phyloP scores from a whole-genome alignment of 805 yeast species.

The Yamadazyma olivae region DNA sequence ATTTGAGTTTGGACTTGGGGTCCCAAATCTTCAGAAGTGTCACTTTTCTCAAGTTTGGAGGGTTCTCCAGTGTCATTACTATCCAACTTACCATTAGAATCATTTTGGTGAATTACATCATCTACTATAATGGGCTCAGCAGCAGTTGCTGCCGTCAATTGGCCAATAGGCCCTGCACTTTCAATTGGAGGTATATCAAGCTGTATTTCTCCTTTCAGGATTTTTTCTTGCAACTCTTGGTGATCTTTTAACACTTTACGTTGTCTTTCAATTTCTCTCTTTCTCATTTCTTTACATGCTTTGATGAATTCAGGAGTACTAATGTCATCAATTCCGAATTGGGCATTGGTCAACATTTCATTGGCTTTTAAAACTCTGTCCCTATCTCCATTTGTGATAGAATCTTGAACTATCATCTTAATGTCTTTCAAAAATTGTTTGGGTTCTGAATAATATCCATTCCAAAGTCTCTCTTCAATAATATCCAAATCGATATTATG shows the following conservation, averaged over 20 bases:
- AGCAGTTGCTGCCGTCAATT: background rate
- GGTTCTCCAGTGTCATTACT: no score
- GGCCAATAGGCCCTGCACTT: background rate
- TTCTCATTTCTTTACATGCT: conserved; percentile 72
- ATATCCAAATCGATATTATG: conserved; percentile 92
- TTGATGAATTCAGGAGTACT: conserved; percentile 65
- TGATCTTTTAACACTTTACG: conserved; percentile 39
- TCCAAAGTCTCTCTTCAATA: conserved; percentile 94
- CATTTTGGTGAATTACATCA: background rate
- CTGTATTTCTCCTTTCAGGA: conserved; percentile 1
- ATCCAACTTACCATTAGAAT: background rate
- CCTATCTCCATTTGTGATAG: conserved; percentile 71
- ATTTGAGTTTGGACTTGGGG: conserved; percentile 4
- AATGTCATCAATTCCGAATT: conserved; percentile 91
- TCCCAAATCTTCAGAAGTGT: background rate
- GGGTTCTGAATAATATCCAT: conserved; percentile 92
- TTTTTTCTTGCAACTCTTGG: conserved; percentile 9
- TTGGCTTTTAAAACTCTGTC: conserved; percentile 80
- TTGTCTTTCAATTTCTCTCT: conserved; percentile 60
- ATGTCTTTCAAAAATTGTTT: conserved; percentile 84
- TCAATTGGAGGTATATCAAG: background rate
- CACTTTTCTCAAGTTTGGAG: no score
- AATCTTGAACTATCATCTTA: conserved; percentile 78
- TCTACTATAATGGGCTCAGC: background rate
- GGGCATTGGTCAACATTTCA: conserved; percentile 95